phyloP scores from a whole-genome alignment of 2,329 filamentous ascomycete species.

The Mycosphaerella arachidis region DNA sequence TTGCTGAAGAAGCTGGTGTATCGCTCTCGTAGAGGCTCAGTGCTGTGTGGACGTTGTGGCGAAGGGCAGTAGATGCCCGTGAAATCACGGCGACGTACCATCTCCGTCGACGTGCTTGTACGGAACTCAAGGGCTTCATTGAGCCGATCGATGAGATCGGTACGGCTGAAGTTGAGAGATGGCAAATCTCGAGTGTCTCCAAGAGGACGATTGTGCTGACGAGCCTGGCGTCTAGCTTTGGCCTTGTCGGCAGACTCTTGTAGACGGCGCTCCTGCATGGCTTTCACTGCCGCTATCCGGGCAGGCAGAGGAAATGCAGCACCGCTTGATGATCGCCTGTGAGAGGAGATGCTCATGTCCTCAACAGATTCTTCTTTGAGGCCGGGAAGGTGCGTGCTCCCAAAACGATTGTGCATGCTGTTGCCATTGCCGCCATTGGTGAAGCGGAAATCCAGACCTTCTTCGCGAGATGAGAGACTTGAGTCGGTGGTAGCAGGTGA shows the following conservation, averaged over 20 bases:
- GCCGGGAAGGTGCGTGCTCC: slow-evolving; percentile 38
- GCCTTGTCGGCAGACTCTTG: slow-evolving; percentile 30
- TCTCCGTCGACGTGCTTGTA: slow-evolving; percentile 37
- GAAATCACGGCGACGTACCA: slow-evolving; percentile 29
- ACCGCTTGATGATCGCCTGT: slow-evolving; percentile 17
- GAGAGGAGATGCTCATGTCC: slow-evolving; percentile 38
- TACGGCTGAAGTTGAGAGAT: slow-evolving; percentile 46
- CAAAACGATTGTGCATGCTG: slow-evolving; percentile 25
- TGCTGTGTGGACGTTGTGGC: slow-evolving; percentile 36
- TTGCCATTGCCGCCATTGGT: slow-evolving; percentile 16
- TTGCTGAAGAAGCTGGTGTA: slow-evolving; percentile 45
- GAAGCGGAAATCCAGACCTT: slow-evolving; percentile 25
- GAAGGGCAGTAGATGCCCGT: slow-evolving; percentile 32
- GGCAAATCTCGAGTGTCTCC: slow-evolving; percentile 40
- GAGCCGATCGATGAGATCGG: slow-evolving; percentile 44
- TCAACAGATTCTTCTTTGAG: slow-evolving; percentile 48
- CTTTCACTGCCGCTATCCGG: slow-evolving; percentile 34
- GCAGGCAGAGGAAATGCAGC: slow-evolving; percentile 30
- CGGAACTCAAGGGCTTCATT: slow-evolving; percentile 41
- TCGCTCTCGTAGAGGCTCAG: slow-evolving; percentile 39
- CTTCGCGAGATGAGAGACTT: slow-evolving; percentile 21
- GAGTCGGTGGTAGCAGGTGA: slow-evolving; percentile 24
- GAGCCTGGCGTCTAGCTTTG: slow-evolving; percentile 28
- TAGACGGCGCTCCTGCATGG: slow-evolving; percentile 33
- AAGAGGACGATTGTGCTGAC: slow-evolving; percentile 30